phyloP scores from a whole-genome alignment of 306 rosid genomes.

The Quercus agrifolia region DNA sequence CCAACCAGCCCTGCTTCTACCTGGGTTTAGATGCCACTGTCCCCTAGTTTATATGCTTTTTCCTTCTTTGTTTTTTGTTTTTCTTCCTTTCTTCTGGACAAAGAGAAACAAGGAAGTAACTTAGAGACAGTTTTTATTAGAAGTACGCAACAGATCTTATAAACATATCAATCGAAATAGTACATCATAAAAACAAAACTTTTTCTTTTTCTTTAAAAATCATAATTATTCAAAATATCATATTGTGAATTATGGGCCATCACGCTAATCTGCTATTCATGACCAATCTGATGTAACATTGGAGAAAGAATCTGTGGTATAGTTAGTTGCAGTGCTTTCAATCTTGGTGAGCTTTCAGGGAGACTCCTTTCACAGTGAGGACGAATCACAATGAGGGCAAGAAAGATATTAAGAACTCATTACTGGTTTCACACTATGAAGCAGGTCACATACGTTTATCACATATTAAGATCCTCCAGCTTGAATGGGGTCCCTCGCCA shows the following conservation, averaged over 20 bases:
- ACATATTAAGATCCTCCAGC: constrained; percentile 66
- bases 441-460: constrained; percentile 59
- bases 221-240: not conserved
- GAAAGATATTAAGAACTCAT: not conserved
- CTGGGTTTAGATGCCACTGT: not conserved
- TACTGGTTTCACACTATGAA: constrained; percentile 8
- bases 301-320: not conserved
- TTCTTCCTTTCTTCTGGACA: not conserved
- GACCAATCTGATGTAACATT: constrained; percentile 6
- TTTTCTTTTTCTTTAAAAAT: not conserved
- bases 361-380: not conserved
- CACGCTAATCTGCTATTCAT: constrained; percentile 10
- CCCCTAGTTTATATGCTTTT: constrained; percentile 1
- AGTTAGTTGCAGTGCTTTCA: constrained; percentile 27
- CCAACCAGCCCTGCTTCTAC: not conserved
- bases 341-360: constrained; percentile 10
- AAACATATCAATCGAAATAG: not conserved
- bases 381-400: not conserved
- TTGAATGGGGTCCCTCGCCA: constrained; percentile 87
- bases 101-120: not conserved
- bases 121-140: not conserved
- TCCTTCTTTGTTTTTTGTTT: not conserved
- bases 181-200: not conserved
- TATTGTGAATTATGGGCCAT: not conserved
- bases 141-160: not conserved